Evolutionary conservation across 2,329 filamentous ascomycete species (phyloP), one percentile per base, ranked within the genome.

Genomic region (Sphaerostilbella broomeana): DNA sequence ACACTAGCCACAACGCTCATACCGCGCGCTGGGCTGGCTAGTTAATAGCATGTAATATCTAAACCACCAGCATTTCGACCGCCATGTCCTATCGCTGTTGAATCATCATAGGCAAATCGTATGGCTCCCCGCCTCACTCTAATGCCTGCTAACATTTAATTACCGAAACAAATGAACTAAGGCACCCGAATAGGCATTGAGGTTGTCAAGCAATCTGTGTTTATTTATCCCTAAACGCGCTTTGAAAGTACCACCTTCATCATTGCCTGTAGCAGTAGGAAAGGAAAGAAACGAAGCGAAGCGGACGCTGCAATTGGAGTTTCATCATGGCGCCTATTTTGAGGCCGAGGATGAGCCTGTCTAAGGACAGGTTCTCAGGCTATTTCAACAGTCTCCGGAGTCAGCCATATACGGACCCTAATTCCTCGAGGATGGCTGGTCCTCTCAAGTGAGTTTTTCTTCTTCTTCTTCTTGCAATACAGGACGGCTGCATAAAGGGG

Each of bases 331-430:
- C 62, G 16, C 63, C 67, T 10, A 54, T 67, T 2, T 52, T 69
- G 8, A 60, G 67, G 29, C 59, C 64, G 21, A 56, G 77, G 40
- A 72, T 75, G 40, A 72, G 72, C 47, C 61, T 84, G n/a, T 62
- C 78, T 17, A 87, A 86, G 57, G 79, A 86, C 35, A 72, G 74
- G 39, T 86, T 94, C 54, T 67, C 79, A 3, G 60, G 64, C 25
- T 72, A 81, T 46, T 87, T 94, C 59, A 69, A 72, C 16, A 72
- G 69, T 21, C 69, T 85, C 30, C 84, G 84, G 58, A 83, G 80
- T 16, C 80, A 85, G 51, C 70, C 75, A 13, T 92, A 92, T 62
- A 71, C 72, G 47, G 81, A 86, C 51, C 73, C 75, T 2, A 67
- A 67, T 18, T 63, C 66, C 26, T 63, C 74, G 17, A 68, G 77